These are phyloP conservation scores for Zizania palustris DNA, from an alignment of 202 grass and related monocot species.

Conservation along the genomic window DNA sequence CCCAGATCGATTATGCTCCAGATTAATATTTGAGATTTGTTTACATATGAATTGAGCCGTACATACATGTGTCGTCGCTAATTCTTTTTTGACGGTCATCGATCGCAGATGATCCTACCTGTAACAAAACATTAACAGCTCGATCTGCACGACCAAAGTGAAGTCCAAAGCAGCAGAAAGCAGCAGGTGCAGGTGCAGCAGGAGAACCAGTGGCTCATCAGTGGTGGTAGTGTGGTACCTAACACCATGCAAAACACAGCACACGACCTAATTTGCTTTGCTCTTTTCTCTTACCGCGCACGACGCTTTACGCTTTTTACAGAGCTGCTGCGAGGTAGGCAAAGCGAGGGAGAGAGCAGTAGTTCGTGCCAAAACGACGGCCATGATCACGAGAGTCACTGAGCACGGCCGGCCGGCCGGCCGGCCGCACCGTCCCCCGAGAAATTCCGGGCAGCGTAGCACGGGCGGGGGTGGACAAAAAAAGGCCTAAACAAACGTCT, in stretches of 20 bases:
- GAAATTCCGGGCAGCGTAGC: constrained; percentile 34
- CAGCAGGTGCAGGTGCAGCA: no score
- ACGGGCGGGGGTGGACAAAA: constrained; percentile 31
- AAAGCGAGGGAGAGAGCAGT: background rate
- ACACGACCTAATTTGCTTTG: background rate
- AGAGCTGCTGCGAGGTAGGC: background rate
- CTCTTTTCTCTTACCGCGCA: background rate
- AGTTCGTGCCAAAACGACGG: background rate
- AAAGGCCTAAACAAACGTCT: constrained; percentile 17
- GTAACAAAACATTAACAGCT: constrained; percentile 8
- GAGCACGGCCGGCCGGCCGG: no score
- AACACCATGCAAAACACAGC: background rate
- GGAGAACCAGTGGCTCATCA: no score
- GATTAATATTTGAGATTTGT: no score
- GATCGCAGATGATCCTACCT: background rate
- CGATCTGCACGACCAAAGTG: background rate
- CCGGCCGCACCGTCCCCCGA: background rate
- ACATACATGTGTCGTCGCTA: background rate
- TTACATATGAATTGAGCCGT: background rate
- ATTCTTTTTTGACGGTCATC: background rate
- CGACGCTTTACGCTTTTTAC: background rate
- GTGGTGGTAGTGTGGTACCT: background rate
- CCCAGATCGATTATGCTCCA: background rate
- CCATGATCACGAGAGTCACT: constrained; percentile 15
- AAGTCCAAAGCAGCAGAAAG: background rate